phyloP scores from a whole-genome alignment of 345 rosid genomes.

The Viola odorata region DNA sequence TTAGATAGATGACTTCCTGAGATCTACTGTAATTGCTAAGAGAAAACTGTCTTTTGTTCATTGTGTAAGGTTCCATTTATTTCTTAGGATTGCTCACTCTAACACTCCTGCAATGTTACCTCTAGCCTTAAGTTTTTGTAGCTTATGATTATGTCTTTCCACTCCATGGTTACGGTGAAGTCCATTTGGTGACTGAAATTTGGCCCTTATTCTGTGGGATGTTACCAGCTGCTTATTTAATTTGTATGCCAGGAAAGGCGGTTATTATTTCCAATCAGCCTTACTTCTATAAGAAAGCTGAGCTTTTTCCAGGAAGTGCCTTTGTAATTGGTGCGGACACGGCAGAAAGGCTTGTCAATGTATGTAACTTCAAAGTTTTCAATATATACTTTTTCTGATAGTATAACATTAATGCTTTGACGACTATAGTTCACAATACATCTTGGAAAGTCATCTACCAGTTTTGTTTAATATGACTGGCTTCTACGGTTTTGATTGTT shows the following conservation, averaged over 20 bases:
- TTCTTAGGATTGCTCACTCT: background rate
- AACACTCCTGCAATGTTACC: background rate
- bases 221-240: background rate
- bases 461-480: too few species aligned
- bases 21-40: too few species aligned
- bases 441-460: too few species aligned
- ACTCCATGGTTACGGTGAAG: background rate
- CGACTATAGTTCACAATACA: too few species aligned
- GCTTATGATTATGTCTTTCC: background rate
- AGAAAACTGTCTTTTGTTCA: too few species aligned
- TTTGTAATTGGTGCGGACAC: conserved; percentile 95
- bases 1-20: too few species aligned
- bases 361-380: conserved; percentile 25
- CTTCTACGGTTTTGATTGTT: too few species aligned
- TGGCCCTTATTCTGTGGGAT: background rate
- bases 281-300: conserved; percentile 88
- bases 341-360: conserved; percentile 76
- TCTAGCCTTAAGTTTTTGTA: background rate
- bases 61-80: too few species aligned
- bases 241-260: conserved; percentile 59
- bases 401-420: too few species aligned
- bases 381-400: background rate
- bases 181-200: background rate
- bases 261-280: conserved; percentile 94
- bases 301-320: conserved; percentile 88